phyloP scores from a whole-genome alignment of 2,329 filamentous ascomycete species.

The Calonectria ilicicola region DNA sequence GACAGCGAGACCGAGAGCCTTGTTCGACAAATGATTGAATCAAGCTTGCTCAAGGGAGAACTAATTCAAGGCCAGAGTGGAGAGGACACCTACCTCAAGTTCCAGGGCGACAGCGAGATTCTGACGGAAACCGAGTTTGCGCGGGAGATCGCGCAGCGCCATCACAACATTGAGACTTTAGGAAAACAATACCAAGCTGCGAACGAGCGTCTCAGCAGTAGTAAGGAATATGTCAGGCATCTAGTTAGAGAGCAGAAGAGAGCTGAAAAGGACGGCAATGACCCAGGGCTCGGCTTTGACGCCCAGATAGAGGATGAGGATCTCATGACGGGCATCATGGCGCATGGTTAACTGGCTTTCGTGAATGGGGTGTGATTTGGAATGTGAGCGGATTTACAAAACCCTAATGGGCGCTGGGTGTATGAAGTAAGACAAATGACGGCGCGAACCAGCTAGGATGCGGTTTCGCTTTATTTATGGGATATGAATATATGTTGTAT shows the following conservation, averaged over 20 bases:
- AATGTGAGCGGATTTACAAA: constrained; percentile 1
- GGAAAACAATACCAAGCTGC: constrained; percentile 62
- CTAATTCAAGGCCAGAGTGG: constrained; percentile 60
- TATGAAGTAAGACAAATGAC: not conserved
- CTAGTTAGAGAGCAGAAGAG: constrained; percentile 60
- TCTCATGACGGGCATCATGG: constrained; percentile 63
- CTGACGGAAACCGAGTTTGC: constrained; percentile 65
- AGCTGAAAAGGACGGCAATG: constrained; percentile 56
- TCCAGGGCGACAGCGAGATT: constrained; percentile 55
- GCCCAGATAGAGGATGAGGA: constrained; percentile 70
- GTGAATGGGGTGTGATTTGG: not conserved
- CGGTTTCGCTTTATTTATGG: constrained; percentile 8
- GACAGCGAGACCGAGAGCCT: constrained; percentile 60
- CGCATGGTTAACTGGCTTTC: constrained; percentile 27
- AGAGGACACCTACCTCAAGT: constrained; percentile 62
- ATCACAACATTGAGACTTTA: constrained; percentile 58
- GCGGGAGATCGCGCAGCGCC: constrained; percentile 55
- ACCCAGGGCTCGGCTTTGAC: constrained; percentile 56
- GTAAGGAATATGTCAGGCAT: constrained; percentile 67
- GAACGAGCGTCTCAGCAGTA: constrained; percentile 65
- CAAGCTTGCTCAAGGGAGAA: constrained; percentile 64
- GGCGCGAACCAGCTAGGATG: not conserved
- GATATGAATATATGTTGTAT: constrained; percentile 23
- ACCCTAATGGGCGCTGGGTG: not conserved
- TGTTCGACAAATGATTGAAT: constrained; percentile 66